Conservation (phyloP, 257 asterid genomes). For the Oldenlandia corymbosa region DNA sequence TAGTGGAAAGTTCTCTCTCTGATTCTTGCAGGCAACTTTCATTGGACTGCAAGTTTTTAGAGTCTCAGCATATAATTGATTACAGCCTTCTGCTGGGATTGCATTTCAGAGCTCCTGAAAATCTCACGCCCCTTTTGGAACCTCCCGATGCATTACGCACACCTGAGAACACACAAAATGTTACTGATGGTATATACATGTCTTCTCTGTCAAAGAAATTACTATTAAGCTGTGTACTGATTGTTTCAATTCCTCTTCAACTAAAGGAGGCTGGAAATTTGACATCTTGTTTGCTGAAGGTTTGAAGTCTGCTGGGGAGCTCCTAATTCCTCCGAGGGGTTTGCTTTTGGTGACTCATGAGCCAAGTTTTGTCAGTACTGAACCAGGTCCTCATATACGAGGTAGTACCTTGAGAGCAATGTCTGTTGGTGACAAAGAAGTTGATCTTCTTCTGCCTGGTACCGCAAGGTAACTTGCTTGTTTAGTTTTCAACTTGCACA, state of each 20-base stretch:
- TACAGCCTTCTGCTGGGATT: constrained; percentile 90
- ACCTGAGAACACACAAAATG: constrained; percentile 29
- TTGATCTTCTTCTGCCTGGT: constrained; percentile 51
- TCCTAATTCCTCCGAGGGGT: constrained; percentile 43
- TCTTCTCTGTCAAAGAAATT: constrained; percentile 10
- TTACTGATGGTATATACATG: constrained; percentile 52
- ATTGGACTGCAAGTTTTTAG: constrained; percentile 70
- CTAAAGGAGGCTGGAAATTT: not conserved
- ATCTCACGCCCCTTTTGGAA: constrained; percentile 57
- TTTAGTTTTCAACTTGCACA: not conserved
- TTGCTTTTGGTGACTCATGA: constrained; percentile 48
- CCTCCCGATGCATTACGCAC: constrained; percentile 47
- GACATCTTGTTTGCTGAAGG: constrained; percentile 25
- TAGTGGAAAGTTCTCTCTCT: constrained; percentile 9
- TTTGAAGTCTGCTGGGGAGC: constrained; percentile 31
- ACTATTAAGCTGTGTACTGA: not conserved
- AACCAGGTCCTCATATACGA: constrained; percentile 47
- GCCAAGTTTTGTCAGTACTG: constrained; percentile 35
- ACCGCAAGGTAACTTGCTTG: constrained; percentile 41
- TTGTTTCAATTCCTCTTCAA: not conserved
- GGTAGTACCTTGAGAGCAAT: constrained; percentile 41
- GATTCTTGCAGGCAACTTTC: constrained; percentile 59
- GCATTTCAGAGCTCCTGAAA: constrained; percentile 96
- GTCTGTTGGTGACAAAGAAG: constrained; percentile 46
- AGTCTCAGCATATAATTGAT: constrained; percentile 82